phyloP scores from a whole-genome alignment of 768 basidiomycete genomes.

The Coprinellus micaceus region DNA sequence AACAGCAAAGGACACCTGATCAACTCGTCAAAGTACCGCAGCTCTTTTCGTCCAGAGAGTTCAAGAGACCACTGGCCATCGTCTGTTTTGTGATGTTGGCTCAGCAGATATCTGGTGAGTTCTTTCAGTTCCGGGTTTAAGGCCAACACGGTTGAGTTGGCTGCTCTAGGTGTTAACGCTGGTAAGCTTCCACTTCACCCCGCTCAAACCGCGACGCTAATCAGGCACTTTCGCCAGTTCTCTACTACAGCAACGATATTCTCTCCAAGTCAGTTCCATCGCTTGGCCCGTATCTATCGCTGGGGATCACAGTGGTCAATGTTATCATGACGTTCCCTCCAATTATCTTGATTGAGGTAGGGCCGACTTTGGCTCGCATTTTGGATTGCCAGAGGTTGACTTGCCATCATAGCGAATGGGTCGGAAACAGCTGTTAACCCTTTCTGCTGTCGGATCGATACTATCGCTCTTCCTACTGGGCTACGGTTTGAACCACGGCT shows the following conservation, averaged over 20 bases:
- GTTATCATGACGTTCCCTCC: slow-evolving; percentile 82
- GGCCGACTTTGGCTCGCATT: slow-evolving; percentile 11
- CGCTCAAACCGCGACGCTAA: too few species aligned
- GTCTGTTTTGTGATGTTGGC: slow-evolving; percentile 69
- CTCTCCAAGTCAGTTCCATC: slow-evolving; percentile 76
- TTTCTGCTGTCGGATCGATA: slow-evolving; percentile 66
- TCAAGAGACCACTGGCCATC: slow-evolving; percentile 60
- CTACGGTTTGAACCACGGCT: slow-evolving; percentile 60
- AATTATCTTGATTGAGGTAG: slow-evolving; percentile 80
- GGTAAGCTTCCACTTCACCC: not conserved
- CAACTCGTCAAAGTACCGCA: slow-evolving; percentile 47
- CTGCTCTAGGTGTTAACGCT: not conserved
- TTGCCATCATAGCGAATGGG: slow-evolving; percentile 58
- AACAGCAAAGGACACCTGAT: slow-evolving; percentile 19
- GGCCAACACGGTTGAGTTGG: slow-evolving; percentile 2
- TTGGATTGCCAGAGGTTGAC: not conserved
- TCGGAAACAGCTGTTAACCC: slow-evolving; percentile 60
- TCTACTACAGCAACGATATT: slow-evolving; percentile 91
- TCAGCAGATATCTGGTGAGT: slow-evolving; percentile 75
- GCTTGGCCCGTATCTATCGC: slow-evolving; percentile 74
- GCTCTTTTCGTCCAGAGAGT: slow-evolving; percentile 47
- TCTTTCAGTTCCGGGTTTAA: not conserved
- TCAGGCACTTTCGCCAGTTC: slow-evolving; percentile 41
- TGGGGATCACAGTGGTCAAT: slow-evolving; percentile 84
- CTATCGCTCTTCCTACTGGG: slow-evolving; percentile 66